Evolutionary conservation across 257 asterid species (phyloP).

Genomic region (Echium plantagineum): DNA sequence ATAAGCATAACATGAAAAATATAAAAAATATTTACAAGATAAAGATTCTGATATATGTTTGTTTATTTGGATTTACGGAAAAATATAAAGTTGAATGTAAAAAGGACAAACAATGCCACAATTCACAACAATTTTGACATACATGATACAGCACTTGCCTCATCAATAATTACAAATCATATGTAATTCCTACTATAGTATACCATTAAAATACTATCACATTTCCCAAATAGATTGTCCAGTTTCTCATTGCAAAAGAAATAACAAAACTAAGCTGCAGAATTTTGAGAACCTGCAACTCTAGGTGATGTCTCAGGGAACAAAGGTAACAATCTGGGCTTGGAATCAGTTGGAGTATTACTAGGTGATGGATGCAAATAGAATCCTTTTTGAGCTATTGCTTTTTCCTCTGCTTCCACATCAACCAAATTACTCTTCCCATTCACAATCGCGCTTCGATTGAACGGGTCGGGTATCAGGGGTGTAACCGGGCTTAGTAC

Average conservation of each 20-base stretch:
- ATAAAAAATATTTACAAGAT: no score
- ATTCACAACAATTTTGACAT: no score
- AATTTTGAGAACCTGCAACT: conserved; percentile 39
- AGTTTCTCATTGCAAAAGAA: no score
- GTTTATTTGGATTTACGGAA: no score
- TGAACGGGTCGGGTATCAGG: conserved; percentile 74
- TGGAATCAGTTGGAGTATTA: conserved; percentile 66
- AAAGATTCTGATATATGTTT: no score
- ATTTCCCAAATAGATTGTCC: conserved; percentile 2
- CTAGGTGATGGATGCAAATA: conserved; percentile 81
- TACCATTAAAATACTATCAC: no score
- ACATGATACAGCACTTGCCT: no score
- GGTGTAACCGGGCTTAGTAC: conserved; percentile 94
- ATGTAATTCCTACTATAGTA: no score
- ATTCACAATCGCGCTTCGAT: conserved; percentile 30
- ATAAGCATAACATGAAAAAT: no score
- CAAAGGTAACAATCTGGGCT: conserved; percentile 75
- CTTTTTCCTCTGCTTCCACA: conserved; percentile 69
- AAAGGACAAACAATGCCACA: no score
- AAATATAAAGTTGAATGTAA: no score
- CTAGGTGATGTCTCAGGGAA: conserved; percentile 83
- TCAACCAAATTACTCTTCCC: conserved; percentile 21
- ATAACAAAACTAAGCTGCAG: conserved; percentile 35
- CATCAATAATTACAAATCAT: no score
- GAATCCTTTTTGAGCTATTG: conserved; percentile 63